These are phyloP conservation scores for Pyronema omphalodes DNA, from an alignment of 495 filamentous ascomycete species.

Conservation along the genomic window DNA sequence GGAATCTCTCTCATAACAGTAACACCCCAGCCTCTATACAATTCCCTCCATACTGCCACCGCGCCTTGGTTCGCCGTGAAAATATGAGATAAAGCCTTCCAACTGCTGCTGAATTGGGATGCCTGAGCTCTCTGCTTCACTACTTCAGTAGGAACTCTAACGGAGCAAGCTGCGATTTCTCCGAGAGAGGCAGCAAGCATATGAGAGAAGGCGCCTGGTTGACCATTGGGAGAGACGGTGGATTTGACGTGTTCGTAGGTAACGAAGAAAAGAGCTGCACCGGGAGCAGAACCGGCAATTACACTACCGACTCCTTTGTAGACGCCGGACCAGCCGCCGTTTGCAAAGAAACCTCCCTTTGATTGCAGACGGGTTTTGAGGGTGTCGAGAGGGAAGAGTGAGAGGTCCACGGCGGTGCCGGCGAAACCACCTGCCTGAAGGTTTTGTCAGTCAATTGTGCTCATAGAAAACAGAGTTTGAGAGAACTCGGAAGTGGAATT, in stretches of 20 bases:
- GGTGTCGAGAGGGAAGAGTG: slow-evolving; percentile 80
- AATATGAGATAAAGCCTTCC: slow-evolving; percentile 48
- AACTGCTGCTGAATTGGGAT: slow-evolving; percentile 43
- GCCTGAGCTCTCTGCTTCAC: slow-evolving; percentile 94
- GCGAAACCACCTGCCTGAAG: slow-evolving; percentile 51
- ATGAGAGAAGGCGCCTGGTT: slow-evolving; percentile 34
- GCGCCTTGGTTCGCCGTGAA: slow-evolving; percentile 32
- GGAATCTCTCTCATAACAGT: slow-evolving; percentile 93
- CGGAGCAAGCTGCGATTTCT: slow-evolving; percentile 80
- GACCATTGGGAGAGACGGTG: slow-evolving; percentile 26
- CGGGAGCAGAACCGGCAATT: slow-evolving; percentile 80
- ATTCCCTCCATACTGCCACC: slow-evolving; percentile 44
- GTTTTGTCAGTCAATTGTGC: neutral
- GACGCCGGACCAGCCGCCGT: slow-evolving; percentile 56
- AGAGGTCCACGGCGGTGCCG: slow-evolving; percentile 76
- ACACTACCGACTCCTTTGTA: slow-evolving; percentile 53
- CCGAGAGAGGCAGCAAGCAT: slow-evolving; percentile 78
- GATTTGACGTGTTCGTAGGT: slow-evolving; percentile 76
- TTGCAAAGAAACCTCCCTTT: slow-evolving; percentile 52
- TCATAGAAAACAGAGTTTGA: neutral
- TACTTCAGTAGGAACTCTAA: slow-evolving; percentile 89
- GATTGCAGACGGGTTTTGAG: slow-evolving; percentile 90
- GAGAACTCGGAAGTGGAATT: neutral
- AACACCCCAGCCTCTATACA: slow-evolving; percentile 79
- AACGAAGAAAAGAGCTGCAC: slow-evolving; percentile 96